Percentiles rank a stretch among this genome's conserved stretches.
These are phyloP conservation scores for Claviceps digitariae DNA, from an alignment of 2,329 filamentous ascomycete species.

Conservation along the genomic window DNA sequence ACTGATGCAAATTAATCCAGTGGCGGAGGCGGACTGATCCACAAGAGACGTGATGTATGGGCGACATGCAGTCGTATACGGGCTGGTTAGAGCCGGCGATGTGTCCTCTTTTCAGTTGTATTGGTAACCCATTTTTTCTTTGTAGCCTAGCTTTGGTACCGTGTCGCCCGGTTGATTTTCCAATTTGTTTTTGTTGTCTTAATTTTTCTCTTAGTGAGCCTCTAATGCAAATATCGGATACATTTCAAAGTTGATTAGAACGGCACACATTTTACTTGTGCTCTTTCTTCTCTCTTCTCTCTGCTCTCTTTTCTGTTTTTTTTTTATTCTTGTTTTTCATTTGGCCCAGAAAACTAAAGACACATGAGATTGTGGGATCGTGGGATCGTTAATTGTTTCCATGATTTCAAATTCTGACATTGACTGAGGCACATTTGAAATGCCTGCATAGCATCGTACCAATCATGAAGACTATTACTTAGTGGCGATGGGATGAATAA, in stretches of 20 bases:
- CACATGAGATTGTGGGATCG: too few species aligned
- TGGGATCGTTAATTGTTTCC: too few species aligned
- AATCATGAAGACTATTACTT: too few species aligned
- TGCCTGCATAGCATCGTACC: too few species aligned
- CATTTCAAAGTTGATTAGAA: constrained; percentile 15
- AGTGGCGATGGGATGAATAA: too few species aligned
- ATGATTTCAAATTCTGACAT: too few species aligned
- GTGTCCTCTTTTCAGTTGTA: constrained; percentile 11
- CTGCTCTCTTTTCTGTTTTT: too few species aligned
- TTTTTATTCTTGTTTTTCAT: not conserved
- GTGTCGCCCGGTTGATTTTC: constrained; percentile 15
- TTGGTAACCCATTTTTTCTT: constrained; percentile 16
- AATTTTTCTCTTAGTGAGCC: constrained; percentile 42
- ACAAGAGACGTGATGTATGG: constrained; percentile 6
- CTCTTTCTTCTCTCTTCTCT: too few species aligned
- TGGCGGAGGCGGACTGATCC: constrained; percentile 5
- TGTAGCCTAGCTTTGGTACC: constrained; percentile 13
- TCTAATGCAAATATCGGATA: constrained; percentile 51
- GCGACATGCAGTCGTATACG: constrained; percentile 10
- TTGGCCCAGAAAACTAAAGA: too few species aligned
- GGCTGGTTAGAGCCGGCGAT: constrained; percentile 4
- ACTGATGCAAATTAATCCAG: constrained; percentile 6
- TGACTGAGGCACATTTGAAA: too few species aligned
- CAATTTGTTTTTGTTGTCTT: constrained; percentile 30
- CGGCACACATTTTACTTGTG: not conserved